Base-by-base conservation (phyloP, 148 eudicot species). In the Silene latifolia region DNA sequence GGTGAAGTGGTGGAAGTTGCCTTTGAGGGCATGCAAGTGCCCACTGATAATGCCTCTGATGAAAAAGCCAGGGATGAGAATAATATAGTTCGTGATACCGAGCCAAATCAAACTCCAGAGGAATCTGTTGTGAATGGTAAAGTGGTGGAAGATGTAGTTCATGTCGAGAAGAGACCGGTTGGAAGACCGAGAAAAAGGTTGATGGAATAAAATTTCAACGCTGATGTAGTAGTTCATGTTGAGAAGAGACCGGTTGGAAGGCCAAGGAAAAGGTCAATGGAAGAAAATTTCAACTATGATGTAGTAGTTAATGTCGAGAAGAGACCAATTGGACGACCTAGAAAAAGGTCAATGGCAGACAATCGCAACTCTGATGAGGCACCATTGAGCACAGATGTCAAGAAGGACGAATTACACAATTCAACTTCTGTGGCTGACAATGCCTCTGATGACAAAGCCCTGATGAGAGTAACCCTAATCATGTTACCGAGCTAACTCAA, bases 21-120 rank as follows among this genome's bases (percentile, higher is more conserved):
- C 78, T 88, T 87, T 75, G 73, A 84, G 53, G 86, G 77, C 59
- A 72, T 66, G 21, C 87, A 87, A 73, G 80, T 59, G 51, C 61
- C 70, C 17, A n/a, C 64, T 21, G 67, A 70, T 44, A 71, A 71
- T 48, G 64, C 59, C 56, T 54, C 63, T 23, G 69, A 56, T 71
- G 79, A 72, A 56, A 56, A 57, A 75, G 59, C 47, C 25, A 19
- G 32, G 0, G 72, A n/a, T 66, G 21, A 35, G 39, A 46, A 46
- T 62, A 20, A 70, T 15, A 35, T n/a, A 21, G 32, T 61, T 29
- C 2, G 8, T 61, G 62, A n/a, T 60, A 12, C 19, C 19, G 69
- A 60, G 58, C 24, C 69, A 19, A 64, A 24, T 69, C 48, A 27
- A 1, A 19, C 23, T 39, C 17, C 74, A 15, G 4, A 2, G 24